phyloP scores from a whole-genome alignment of 1,284 basidiomycete genomes.

The Mycosarcoma maydis region DNA sequence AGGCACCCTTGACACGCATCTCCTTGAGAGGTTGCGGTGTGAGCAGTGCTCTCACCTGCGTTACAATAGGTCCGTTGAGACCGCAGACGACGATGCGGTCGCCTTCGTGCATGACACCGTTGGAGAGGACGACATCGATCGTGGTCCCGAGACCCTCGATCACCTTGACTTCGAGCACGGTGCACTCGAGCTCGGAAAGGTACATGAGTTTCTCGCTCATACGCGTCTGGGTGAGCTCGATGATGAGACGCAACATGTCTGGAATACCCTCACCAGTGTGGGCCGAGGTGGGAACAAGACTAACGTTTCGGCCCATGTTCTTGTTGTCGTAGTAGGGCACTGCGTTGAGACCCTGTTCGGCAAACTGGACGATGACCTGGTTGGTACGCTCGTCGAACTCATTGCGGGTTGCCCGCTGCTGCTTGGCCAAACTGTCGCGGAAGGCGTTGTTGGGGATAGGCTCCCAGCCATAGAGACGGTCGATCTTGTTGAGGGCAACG shows the following conservation, averaged over 20 bases:
- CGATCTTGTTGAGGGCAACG: conserved; percentile 99
- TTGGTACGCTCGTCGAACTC: conserved; percentile 91
- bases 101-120: conserved; percentile 90
- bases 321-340: conserved; percentile 98
- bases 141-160: conserved; percentile 98
- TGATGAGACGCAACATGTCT: conserved; percentile 99
- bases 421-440: conserved; percentile 88
- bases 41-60: conserved; percentile 89
- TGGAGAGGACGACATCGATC: conserved; percentile 95
- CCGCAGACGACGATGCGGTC: conserved; percentile 97
- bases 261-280: conserved; percentile 98
- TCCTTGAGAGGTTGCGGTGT: conserved; percentile 97
- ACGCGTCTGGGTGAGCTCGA: conserved; percentile 96
- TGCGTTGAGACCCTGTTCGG: conserved; percentile 96
- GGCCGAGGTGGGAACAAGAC: conserved; percentile 95
- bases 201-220: conserved; percentile 99
- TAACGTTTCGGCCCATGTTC: conserved; percentile 91
- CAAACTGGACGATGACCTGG: conserved; percentile 89
- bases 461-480: conserved; percentile 96
- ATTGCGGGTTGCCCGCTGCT: conserved; percentile 81
- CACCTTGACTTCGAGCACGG: conserved; percentile 99
- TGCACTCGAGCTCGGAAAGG: conserved; percentile 95
- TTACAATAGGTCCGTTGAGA: conserved; percentile 96
- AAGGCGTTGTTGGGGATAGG: conserved; percentile 90
- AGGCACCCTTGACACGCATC: conserved; percentile 94